Conservation (phyloP, 306 rosid species). For the Cucurbita pepo region DNA sequence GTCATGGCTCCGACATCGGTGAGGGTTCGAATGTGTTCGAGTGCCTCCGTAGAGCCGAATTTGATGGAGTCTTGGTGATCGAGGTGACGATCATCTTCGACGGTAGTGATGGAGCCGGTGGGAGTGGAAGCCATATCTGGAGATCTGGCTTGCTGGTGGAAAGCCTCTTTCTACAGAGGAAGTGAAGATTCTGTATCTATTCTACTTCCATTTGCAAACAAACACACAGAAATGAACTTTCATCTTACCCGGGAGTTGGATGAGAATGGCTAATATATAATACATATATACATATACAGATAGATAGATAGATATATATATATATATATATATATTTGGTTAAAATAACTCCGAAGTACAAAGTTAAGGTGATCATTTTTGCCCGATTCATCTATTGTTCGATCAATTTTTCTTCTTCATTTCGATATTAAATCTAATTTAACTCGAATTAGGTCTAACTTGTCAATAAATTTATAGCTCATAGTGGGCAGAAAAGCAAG, state of each 20-base stretch:
- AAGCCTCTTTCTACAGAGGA: not conserved
- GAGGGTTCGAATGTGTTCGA: constrained; percentile 21
- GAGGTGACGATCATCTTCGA: constrained; percentile 14
- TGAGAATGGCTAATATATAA: no score
- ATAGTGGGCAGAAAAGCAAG: no score
- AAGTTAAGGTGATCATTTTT: no score
- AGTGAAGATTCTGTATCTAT: not conserved
- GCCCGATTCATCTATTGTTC: no score
- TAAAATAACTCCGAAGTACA: no score
- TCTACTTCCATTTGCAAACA: not conserved
- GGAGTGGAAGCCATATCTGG: constrained; percentile 27
- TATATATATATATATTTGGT: no score
- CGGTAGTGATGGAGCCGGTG: constrained; percentile 10
- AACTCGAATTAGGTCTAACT: no score
- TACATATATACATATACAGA: no score
- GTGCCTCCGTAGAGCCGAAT: constrained; percentile 25
- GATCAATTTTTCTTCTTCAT: no score
- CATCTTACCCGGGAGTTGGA: not conserved
- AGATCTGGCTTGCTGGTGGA: not conserved
- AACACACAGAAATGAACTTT: not conserved
- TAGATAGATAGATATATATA: no score
- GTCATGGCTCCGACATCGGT: constrained; percentile 50
- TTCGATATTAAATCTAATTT: no score
- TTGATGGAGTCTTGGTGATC: constrained; percentile 23
- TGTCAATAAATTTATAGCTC: no score